Percentiles rank a stretch among this genome's conserved stretches.
Conservation (phyloP, 108 stramenopile species). For the Nannochloropsis granulata region DNA sequence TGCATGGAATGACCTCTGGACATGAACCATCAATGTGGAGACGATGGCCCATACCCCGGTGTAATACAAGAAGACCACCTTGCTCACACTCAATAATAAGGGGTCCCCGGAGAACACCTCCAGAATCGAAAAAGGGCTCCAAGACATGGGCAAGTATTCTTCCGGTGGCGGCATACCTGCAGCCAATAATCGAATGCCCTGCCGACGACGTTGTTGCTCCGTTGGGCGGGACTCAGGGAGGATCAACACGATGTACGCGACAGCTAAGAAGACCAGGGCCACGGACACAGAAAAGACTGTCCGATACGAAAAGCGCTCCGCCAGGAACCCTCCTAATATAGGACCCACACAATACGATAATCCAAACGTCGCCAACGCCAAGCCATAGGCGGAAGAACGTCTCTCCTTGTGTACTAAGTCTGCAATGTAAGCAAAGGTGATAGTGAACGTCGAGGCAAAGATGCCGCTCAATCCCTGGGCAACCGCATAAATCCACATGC, state of each 20-base stretch:
- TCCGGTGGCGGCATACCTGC: neutral
- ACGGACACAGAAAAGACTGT: conserved; percentile 32
- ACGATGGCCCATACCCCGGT: conserved; percentile 81
- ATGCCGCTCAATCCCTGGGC: conserved; percentile 46
- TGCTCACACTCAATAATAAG: conserved; percentile 56
- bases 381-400: conserved; percentile 80
- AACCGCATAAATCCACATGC: conserved; percentile 9
- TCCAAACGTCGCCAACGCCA: conserved; percentile 89
- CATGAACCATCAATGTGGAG: conserved; percentile 51
- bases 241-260: conserved; percentile 21
- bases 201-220: neutral
- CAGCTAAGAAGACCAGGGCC: conserved; percentile 19
- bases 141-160: neutral
- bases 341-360: conserved; percentile 86
- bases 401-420: conserved; percentile 65
- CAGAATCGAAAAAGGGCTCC: conserved; percentile 13
- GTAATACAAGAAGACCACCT: conserved; percentile 79
- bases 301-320: conserved; percentile 39
- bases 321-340: conserved; percentile 76
- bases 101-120: conserved; percentile 14
- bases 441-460: conserved; percentile 82
- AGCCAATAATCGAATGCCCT: neutral
- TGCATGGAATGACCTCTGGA: conserved; percentile 43
- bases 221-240: conserved; percentile 29
- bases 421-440: conserved; percentile 91